Evolutionary conservation across 179 eudicot genomes (phyloP).

Genomic region (Spergularia azorica): DNA sequence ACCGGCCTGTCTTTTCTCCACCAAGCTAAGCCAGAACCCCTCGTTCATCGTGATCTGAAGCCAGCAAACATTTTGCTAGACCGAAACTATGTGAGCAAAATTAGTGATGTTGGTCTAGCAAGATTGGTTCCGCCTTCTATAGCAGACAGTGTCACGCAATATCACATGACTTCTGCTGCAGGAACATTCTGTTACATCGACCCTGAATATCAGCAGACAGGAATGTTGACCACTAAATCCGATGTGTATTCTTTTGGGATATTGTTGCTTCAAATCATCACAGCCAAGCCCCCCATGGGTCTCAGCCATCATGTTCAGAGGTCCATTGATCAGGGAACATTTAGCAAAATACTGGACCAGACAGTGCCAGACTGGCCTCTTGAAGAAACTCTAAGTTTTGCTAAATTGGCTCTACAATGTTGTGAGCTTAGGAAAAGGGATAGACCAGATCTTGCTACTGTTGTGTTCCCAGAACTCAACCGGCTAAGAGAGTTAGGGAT

Average conservation of each 20-base stretch:
- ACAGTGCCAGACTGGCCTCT: conserved; percentile 45
- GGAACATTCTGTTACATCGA: conserved; percentile 55
- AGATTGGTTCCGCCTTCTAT: conserved; percentile 50
- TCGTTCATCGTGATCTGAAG: conserved; percentile 56
- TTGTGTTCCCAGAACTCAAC: conserved; percentile 42
- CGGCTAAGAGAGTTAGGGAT: conserved; percentile 36
- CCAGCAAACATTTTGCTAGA: conserved; percentile 51
- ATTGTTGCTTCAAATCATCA: conserved; percentile 46
- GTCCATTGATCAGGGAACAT: conserved; percentile 35
- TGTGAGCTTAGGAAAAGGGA: conserved; percentile 51
- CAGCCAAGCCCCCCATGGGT: conserved; percentile 47
- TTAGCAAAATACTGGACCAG: conserved; percentile 38
- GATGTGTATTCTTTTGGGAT: conserved; percentile 48
- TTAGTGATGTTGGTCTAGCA: conserved; percentile 54
- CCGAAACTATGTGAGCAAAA: conserved; percentile 46
- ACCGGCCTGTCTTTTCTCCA: conserved; percentile 45
- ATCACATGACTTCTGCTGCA: conserved; percentile 52
- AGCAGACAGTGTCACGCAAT: conserved; percentile 47
- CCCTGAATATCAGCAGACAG: conserved; percentile 54
- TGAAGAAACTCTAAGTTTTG: conserved; percentile 40
- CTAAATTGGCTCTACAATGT: conserved; percentile 38
- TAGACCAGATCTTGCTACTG: conserved; percentile 45
- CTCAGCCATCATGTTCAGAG: conserved; percentile 41
- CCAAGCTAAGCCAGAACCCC: conserved; percentile 55
- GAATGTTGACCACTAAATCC: conserved; percentile 46